A percentile compares a stretch with the other conserved stretches of the same genome.
phyloP scores from a whole-genome alignment of 768 basidiomycete genomes.

The Mycena polygramma region DNA sequence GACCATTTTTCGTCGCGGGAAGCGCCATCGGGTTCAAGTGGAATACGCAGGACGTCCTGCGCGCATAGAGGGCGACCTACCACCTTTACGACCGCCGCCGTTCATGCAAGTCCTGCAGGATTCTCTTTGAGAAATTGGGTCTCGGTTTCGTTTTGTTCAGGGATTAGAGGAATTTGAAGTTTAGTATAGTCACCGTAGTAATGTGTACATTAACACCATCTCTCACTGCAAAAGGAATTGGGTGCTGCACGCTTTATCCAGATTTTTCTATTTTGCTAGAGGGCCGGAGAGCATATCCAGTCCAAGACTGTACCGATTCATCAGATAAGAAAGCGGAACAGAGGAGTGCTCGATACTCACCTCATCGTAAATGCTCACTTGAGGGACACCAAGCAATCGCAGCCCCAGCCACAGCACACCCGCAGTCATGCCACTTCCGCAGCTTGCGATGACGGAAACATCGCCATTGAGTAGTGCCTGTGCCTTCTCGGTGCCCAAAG shows the following conservation, averaged over 20 bases:
- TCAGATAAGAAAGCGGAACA: slow-evolving; percentile 17
- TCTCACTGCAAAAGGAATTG: slow-evolving; percentile 13
- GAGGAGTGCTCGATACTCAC: slow-evolving; percentile 52
- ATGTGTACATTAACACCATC: slow-evolving; percentile 24
- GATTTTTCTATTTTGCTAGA: slow-evolving; percentile 80
- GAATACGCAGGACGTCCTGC: slow-evolving; percentile 82
- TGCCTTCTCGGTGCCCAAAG: slow-evolving; percentile 70
- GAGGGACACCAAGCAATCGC: slow-evolving; percentile 72
- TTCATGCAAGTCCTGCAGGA: slow-evolving; percentile 76
- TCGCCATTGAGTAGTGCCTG: slow-evolving; percentile 72
- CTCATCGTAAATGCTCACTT: slow-evolving; percentile 92
- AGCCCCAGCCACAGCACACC: slow-evolving; percentile 95
- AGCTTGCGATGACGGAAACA: slow-evolving; percentile 77
- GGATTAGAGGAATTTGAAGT: not conserved
- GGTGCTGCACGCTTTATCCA: slow-evolving; percentile 25
- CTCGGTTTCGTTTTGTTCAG: not conserved
- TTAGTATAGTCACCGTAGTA: slow-evolving; percentile 29
- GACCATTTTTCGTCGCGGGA: slow-evolving; percentile 73
- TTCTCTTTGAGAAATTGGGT: slow-evolving; percentile 39
- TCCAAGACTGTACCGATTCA: slow-evolving; percentile 82
- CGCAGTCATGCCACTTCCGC: slow-evolving; percentile 99
- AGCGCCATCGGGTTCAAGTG: slow-evolving; percentile 75
- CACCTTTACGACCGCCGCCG: slow-evolving; percentile 66
- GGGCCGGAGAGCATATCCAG: slow-evolving; percentile 86
- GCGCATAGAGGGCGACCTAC: slow-evolving; percentile 62